Evolutionary conservation across 208 protist species (phyloP).

Genomic region (Trichomonas gallinae): DNA sequence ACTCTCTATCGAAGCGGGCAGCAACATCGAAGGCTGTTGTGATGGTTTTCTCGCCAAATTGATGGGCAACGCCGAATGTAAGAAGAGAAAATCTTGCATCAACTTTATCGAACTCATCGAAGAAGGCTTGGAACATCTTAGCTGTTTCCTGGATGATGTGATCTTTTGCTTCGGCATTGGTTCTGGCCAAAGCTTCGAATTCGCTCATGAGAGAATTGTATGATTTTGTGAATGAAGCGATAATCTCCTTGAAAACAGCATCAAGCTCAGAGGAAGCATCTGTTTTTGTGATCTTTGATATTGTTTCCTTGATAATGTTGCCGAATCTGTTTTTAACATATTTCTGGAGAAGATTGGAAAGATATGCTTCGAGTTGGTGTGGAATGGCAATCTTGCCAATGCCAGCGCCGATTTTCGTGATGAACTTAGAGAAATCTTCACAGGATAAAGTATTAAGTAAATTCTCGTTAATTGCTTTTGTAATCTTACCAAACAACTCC

Average conservation of each 20-base stretch:
- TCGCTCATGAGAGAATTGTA: background rate
- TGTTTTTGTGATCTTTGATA: background rate
- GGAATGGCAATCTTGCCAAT: background rate
- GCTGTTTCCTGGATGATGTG: background rate
- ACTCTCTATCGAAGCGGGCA: background rate
- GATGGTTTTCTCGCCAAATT: background rate
- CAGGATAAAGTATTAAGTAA: background rate
- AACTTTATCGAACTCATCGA: background rate
- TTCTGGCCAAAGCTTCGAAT: background rate
- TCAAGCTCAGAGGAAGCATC: background rate
- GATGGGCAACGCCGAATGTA: background rate
- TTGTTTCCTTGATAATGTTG: background rate
- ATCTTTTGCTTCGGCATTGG: background rate
- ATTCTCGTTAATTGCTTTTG: background rate
- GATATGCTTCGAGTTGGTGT: background rate
- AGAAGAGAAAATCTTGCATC: background rate
- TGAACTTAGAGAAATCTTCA: background rate
- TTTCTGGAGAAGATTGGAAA: background rate
- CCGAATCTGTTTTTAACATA: background rate
- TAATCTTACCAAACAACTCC: background rate
- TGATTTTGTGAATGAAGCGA: background rate
- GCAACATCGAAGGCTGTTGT: background rate
- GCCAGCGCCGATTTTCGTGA: background rate
- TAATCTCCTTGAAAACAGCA: background rate
- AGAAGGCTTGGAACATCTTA: background rate